These are phyloP conservation scores for Acanthamoeba royreba DNA, from an alignment of 208 protist species.

Conservation along the genomic window DNA sequence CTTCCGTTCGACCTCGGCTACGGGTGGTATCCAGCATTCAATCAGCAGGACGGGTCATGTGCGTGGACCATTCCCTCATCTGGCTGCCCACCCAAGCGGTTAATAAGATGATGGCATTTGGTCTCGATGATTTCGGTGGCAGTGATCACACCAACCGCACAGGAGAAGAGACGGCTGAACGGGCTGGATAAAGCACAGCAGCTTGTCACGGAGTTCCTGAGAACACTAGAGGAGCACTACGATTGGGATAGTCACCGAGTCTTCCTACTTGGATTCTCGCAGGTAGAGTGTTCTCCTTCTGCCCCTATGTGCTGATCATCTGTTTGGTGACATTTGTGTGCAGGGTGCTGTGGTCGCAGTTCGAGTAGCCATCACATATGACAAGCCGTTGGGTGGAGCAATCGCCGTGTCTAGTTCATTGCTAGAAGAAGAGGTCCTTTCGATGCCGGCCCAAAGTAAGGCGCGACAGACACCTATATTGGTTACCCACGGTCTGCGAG, in stretches of 20 bases:
- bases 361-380: not conserved
- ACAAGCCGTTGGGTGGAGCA: not conserved
- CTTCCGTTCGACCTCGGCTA: conserved; percentile 6
- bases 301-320: not conserved
- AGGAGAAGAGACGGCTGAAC: not conserved
- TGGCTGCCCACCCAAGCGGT: not conserved
- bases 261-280: conserved; percentile 24
- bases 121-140: not conserved
- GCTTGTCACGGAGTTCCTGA: not conserved
- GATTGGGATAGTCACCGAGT: not conserved
- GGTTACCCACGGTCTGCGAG: not conserved
- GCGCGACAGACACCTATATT: not conserved
- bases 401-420: not conserved
- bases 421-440: not conserved
- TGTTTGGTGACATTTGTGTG: not conserved
- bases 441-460: not conserved
- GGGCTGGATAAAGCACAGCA: not conserved
- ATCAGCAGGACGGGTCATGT: conserved; percentile 17
- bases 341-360: conserved; percentile 3
- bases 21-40: not conserved
- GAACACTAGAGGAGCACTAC: not conserved
- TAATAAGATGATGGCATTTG: not conserved
- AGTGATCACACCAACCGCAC: not conserved
- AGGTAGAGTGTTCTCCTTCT: not conserved
- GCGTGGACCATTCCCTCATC: not conserved